Conservation (phyloP, 768 basidiomycete genomes). For the Rhizopogon vesiculosus region DNA sequence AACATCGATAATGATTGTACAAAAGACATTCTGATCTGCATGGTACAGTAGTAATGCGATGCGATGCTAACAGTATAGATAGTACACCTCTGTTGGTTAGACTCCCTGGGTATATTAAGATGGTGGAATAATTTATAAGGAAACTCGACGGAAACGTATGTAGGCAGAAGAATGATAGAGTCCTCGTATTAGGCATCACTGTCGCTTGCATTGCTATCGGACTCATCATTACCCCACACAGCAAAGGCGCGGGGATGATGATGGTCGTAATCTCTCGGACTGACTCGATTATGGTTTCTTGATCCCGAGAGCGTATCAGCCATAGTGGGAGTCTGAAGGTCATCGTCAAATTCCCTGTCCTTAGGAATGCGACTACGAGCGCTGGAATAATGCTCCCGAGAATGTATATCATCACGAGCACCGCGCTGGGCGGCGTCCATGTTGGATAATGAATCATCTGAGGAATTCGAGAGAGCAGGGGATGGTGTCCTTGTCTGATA, state of each 20-base stretch:
- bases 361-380: slow-evolving; percentile 55
- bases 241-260: slow-evolving; percentile 61
- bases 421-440: slow-evolving; percentile 40
- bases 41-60: neutral
- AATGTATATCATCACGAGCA: slow-evolving; percentile 49
- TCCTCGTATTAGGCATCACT: slow-evolving; percentile 37
- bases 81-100: neutral
- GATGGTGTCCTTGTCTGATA: slow-evolving; percentile 12
- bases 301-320: slow-evolving; percentile 23
- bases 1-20: neutral
- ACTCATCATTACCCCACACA: slow-evolving; percentile 86
- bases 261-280: slow-evolving; percentile 17
- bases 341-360: slow-evolving; percentile 57
- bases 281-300: slow-evolving; percentile 9
- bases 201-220: slow-evolving; percentile 80
- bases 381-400: slow-evolving; percentile 30
- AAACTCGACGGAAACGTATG: neutral
- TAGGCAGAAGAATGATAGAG: neutral
- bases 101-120: neutral
- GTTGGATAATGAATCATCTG: slow-evolving; percentile 28
- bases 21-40: neutral
- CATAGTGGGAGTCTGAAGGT: slow-evolving; percentile 58
- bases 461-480: slow-evolving; percentile 37
- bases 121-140: neutral
- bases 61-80: slow-evolving; percentile 1